These are phyloP conservation scores for Candida caryicola DNA, from an alignment of 805 yeast genomes.

Conservation along the genomic window DNA sequence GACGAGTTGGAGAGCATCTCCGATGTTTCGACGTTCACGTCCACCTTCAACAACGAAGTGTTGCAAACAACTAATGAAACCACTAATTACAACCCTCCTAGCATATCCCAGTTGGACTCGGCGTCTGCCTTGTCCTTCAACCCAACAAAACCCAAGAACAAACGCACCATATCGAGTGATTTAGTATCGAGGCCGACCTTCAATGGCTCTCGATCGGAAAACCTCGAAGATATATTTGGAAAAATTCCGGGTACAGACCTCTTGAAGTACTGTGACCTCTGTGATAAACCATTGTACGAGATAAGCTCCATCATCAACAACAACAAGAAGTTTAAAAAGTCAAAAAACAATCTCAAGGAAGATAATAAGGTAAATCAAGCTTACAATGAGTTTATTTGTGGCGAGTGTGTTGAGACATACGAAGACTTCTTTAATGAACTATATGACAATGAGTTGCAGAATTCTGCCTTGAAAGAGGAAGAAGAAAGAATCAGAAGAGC, in stretches of 20 bases:
- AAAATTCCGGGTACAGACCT: conserved; percentile 36
- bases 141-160: conserved; percentile 7
- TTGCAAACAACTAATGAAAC: neutral
- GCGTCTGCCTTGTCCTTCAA: conserved; percentile 1
- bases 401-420: conserved; percentile 57
- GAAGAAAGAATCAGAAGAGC: neutral
- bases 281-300: conserved; percentile 69
- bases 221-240: conserved; percentile 37
- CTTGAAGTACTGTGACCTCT: conserved; percentile 58
- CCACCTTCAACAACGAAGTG: conserved; percentile 7
- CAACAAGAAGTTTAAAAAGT: conserved; percentile 13
- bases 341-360: neutral
- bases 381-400: conserved; percentile 59
- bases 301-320: conserved; percentile 41
- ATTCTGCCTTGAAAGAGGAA: neutral
- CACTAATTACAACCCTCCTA: neutral
- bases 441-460: conserved; percentile 13
- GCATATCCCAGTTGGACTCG: neutral
- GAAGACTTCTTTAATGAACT: conserved; percentile 49
- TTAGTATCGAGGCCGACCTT: conserved; percentile 1
- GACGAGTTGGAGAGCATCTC: conserved; percentile 8
- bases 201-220: conserved; percentile 14
- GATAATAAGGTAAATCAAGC: conserved; percentile 17
- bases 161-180: conserved; percentile 10
- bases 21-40: conserved; percentile 9